Evolutionary conservation across 1,139 yeast genomes (phyloP).

Genomic region (Hansenula lynferdii): DNA sequence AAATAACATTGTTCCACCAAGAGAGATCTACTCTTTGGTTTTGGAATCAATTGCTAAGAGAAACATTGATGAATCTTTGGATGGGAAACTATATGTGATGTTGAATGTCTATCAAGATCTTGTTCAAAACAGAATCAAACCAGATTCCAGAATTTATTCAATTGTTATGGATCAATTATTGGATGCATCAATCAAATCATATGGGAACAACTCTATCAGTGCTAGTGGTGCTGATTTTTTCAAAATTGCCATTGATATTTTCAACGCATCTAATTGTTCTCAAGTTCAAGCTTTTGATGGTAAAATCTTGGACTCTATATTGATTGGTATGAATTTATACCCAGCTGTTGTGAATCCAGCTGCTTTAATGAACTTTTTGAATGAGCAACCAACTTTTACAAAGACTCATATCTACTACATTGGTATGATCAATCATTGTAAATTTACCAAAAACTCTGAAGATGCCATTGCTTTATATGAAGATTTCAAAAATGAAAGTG

Average conservation of each 20-base stretch:
- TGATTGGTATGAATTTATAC: slow-evolving; percentile 31
- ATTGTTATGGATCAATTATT: slow-evolving; percentile 47
- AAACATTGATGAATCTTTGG: slow-evolving; percentile 33
- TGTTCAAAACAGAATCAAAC: slow-evolving; percentile 46
- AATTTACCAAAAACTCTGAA: slow-evolving; percentile 25
- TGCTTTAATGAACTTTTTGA: slow-evolving; percentile 21
- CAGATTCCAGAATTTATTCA: slow-evolving; percentile 48
- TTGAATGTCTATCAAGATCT: slow-evolving; percentile 66
- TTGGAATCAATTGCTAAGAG: slow-evolving; percentile 29
- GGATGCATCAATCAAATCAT: slow-evolving; percentile 41
- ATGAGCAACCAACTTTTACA: slow-evolving; percentile 19
- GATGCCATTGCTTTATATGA: slow-evolving; percentile 27
- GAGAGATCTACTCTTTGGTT: slow-evolving; percentile 27
- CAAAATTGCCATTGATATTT: slow-evolving; percentile 58
- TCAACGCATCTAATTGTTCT: slow-evolving; percentile 38
- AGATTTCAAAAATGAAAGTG: slow-evolving; percentile 26
- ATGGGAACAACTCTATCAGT: slow-evolving; percentile 32
- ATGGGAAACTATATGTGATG: slow-evolving; percentile 49
- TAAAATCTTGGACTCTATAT: slow-evolving; percentile 25
- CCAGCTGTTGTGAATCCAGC: slow-evolving; percentile 26
- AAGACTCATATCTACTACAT: slow-evolving; percentile 29
- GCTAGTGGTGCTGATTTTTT: slow-evolving; percentile 51
- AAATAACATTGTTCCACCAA: slow-evolving; percentile 30
- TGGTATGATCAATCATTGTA: slow-evolving; percentile 29
- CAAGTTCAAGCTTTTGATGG: slow-evolving; percentile 29